phyloP scores from a whole-genome alignment of 169 alveolate genomes.

The Plasmodium gaboni region DNA sequence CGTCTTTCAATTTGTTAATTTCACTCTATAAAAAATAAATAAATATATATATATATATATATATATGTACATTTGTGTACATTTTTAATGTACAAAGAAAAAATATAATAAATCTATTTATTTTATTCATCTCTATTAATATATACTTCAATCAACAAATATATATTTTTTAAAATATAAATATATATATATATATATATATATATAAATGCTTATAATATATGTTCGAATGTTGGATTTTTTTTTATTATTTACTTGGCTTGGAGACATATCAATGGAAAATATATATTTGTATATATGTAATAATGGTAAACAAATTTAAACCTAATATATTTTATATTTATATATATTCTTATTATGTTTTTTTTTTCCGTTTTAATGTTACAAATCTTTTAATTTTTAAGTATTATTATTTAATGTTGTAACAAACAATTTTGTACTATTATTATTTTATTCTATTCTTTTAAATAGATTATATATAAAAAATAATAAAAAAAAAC shows the following conservation, averaged over 20 bases:
- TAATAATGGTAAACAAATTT: background rate
- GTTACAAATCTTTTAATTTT: background rate
- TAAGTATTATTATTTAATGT: no score
- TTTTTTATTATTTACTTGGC: slow-evolving; percentile 75
- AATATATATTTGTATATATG: slow-evolving; percentile 16
- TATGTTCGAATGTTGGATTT: slow-evolving; percentile 21
- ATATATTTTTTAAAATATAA: slow-evolving; percentile 4
- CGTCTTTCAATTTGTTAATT: slow-evolving; percentile 71
- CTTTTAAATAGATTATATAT: no score
- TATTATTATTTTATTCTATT: no score
- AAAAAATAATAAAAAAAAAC: no score
- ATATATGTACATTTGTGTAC: background rate
- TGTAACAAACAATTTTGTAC: no score
- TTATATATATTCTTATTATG: background rate
- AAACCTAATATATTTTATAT: background rate
- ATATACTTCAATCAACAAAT: background rate
- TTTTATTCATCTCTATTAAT: background rate
- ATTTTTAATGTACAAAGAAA: no score
- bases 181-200: slow-evolving; percentile 1
- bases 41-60: background rate
- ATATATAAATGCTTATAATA: slow-evolving; percentile 16
- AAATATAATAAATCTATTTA: background rate
- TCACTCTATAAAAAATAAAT: slow-evolving; percentile 49
- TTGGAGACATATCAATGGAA: slow-evolving; percentile 74
- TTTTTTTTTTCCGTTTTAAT: background rate